These are phyloP conservation scores for Phytophthora parvispora DNA, from an alignment of 352 stramenopile species.

Conservation along the genomic window DNA sequence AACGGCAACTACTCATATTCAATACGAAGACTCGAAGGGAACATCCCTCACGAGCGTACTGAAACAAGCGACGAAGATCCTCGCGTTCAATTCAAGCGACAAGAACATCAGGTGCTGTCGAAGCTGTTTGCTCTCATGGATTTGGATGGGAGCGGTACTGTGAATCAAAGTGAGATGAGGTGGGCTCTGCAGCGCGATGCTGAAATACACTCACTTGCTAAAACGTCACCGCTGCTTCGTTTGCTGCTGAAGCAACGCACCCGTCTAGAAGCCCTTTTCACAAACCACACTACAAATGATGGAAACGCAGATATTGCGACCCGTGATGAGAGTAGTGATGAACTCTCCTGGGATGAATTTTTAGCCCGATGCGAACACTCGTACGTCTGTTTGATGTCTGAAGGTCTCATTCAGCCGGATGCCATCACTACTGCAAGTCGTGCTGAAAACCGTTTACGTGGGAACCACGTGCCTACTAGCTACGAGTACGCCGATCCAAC, in stretches of 20 bases:
- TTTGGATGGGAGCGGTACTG: constrained; percentile 64
- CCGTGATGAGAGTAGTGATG: constrained; percentile 17
- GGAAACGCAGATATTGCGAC: background rate
- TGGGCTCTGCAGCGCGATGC: constrained; percentile 75
- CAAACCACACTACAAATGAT: background rate
- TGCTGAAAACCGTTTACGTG: background rate
- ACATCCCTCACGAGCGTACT: background rate
- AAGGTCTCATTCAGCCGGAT: constrained; percentile 38
- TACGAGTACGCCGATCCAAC: constrained; percentile 3
- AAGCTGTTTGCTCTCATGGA: constrained; percentile 77
- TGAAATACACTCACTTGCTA: constrained; percentile 61
- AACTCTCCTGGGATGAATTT: constrained; percentile 71
- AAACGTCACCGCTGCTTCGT: constrained; percentile 52
- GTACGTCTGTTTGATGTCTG: constrained; percentile 55
- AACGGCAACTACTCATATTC: constrained; percentile 14
- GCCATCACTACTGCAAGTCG: background rate
- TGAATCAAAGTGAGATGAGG: constrained; percentile 71
- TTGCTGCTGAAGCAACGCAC: constrained; percentile 68
- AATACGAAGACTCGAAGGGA: constrained; percentile 21
- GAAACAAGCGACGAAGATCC: background rate
- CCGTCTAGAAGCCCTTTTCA: constrained; percentile 41
- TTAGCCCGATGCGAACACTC: constrained; percentile 51
- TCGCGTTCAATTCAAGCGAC: constrained; percentile 36
- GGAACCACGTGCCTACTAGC: background rate
- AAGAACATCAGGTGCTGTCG: constrained; percentile 48